Percentiles rank a stretch among this genome's conserved stretches.
Conservation (phyloP, 768 basidiomycete genomes). For the Tulasnella sp. region DNA sequence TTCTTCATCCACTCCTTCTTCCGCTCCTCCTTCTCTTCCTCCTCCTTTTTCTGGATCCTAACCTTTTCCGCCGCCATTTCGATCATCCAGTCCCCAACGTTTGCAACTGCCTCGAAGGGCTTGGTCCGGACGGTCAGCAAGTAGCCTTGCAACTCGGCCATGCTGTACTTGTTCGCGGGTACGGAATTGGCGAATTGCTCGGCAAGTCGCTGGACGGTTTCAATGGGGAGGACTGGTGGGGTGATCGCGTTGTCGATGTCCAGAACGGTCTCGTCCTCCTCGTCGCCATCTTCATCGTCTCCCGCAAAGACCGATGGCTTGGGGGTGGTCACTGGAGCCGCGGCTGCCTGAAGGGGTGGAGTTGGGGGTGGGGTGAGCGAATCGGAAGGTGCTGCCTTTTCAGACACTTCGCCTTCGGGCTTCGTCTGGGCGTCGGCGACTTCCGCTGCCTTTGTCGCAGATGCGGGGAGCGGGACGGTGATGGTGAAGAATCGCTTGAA, state of each 20-base stretch:
- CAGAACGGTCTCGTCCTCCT: neutral
- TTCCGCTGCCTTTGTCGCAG: neutral
- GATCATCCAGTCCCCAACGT: constrained; percentile 38
- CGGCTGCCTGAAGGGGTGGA: neutral
- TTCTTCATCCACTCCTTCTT: neutral
- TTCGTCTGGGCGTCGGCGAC: neutral
- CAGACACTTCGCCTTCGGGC: neutral
- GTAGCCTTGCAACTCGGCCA: constrained; percentile 56
- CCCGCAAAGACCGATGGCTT: neutral
- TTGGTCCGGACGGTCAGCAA: constrained; percentile 36
- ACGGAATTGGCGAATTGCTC: constrained; percentile 37
- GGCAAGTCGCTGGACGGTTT: constrained; percentile 31
- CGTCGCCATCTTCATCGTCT: neutral
- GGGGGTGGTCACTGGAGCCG: neutral
- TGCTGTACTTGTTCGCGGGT: constrained; percentile 45
- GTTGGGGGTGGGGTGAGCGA: neutral
- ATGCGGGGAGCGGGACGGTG: neutral
- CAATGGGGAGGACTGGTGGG: neutral
- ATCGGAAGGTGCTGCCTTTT: neutral
- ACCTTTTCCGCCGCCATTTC: constrained; percentile 32
- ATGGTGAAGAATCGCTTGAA: constrained; percentile 41
- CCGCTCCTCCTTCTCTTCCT: constrained; percentile 20
- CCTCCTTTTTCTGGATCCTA: constrained; percentile 29
- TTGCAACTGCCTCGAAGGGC: constrained; percentile 27
- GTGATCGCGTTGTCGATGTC: constrained; percentile 11